phyloP scores from a whole-genome alignment of 371 early-diverging fungal genomes.

The Mortierella sp. region DNA sequence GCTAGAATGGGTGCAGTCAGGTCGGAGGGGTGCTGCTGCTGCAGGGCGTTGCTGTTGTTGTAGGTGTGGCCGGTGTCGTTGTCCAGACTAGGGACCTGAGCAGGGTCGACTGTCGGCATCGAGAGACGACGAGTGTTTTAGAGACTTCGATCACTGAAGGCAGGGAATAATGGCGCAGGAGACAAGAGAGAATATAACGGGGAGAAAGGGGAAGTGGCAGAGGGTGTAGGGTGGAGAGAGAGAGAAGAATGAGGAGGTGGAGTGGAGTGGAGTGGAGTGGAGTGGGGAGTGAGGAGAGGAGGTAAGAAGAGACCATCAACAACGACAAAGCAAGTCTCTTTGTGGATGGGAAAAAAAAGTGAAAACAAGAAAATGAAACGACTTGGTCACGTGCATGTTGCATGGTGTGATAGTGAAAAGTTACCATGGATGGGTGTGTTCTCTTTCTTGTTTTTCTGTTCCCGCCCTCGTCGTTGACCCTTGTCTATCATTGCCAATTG shows the following conservation, averaged over 20 bases:
- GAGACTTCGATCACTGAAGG: neutral
- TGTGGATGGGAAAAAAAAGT: neutral
- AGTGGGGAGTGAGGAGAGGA: neutral
- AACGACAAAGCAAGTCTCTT: too few species aligned
- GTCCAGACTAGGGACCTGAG: neutral
- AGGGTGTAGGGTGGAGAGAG: constrained; percentile 3
- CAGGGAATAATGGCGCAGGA: neutral
- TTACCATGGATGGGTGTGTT: too few species aligned
- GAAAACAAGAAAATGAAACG: neutral
- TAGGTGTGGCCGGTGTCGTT: neutral
- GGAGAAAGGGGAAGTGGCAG: neutral
- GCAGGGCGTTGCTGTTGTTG: neutral
- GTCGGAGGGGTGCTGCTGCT: constrained; percentile 1
- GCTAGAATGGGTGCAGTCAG: neutral
- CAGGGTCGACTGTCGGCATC: constrained; percentile 5
- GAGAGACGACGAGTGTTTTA: neutral
- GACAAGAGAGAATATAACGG: neutral
- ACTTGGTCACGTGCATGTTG: neutral
- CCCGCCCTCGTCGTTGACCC: neutral
- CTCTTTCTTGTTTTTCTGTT: too few species aligned
- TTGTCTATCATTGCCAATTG: too few species aligned
- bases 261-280: neutral
- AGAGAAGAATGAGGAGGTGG: neutral
- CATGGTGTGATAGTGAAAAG: too few species aligned
- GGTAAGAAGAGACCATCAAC: neutral